These are phyloP conservation scores for Lachnellula occidentalis DNA, from an alignment of 2,329 filamentous ascomycete species.

Conservation along the genomic window DNA sequence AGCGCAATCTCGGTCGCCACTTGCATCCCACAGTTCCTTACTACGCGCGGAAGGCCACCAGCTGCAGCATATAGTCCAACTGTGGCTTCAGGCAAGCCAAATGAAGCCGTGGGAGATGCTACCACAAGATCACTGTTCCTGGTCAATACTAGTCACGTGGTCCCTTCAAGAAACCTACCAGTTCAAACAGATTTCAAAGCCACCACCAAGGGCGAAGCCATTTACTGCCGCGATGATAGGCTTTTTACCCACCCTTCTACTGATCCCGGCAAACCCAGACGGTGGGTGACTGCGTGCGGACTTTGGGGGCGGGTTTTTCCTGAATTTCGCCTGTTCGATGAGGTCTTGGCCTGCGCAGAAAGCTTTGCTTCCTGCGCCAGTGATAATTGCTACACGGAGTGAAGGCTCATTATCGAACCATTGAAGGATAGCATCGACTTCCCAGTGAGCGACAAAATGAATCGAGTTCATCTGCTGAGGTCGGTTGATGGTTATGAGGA, in stretches of 20 bases:
- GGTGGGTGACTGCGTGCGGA: slow-evolving; percentile 29
- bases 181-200: slow-evolving; percentile 65
- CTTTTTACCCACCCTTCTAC: slow-evolving; percentile 63
- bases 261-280: slow-evolving; percentile 59
- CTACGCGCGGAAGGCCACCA: slow-evolving; percentile 63
- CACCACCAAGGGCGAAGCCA: slow-evolving; percentile 68
- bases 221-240: slow-evolving; percentile 76
- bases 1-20: slow-evolving; percentile 67
- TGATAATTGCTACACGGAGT: slow-evolving; percentile 59
- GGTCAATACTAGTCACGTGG: background rate
- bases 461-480: slow-evolving; percentile 43
- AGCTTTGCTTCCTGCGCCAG: slow-evolving; percentile 52
- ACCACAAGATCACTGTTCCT: slow-evolving; percentile 58
- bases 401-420: slow-evolving; percentile 58
- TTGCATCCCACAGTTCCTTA: slow-evolving; percentile 58
- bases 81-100: slow-evolving; percentile 66
- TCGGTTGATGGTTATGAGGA: slow-evolving; percentile 50
- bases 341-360: slow-evolving; percentile 63
- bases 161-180: slow-evolving; percentile 25
- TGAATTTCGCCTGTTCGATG: slow-evolving; percentile 54
- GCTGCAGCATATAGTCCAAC: slow-evolving; percentile 66
- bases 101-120: slow-evolving; percentile 53
- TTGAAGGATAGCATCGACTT: slow-evolving; percentile 36
- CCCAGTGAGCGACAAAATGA: slow-evolving; percentile 30
- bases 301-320: slow-evolving; percentile 26